Base-by-base conservation (phyloP, 1,284 basidiomycete species). In the Kalmanozyma brasiliensis region DNA sequence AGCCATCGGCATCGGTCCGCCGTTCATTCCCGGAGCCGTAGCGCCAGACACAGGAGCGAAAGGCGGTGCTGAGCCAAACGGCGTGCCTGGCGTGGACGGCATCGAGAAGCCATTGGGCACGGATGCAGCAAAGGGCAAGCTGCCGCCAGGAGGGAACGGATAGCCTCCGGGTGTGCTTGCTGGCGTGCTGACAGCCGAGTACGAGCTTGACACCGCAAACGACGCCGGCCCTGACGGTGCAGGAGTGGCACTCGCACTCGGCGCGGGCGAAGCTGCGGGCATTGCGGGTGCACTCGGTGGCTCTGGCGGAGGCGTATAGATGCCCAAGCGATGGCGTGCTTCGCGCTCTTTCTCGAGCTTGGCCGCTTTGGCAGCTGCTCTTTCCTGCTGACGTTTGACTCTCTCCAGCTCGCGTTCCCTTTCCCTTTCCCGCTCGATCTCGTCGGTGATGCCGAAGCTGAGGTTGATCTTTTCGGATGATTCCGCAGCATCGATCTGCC, bases 351-450 rank as follows among this genome's bases (percentile, higher is more conserved):
- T 65, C 26, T 71, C 68, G 22, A 62, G 32, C 53, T 56, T 65
- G 37, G 69, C 69, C 2, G 64, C 64, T 34, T 62, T 60, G 19
- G 63, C 64, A 4, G 64, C 69, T 8, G 59, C 59, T 38, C 63
- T 46, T 42, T 72, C 69, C 34, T 61, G 58, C 20, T 72, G 69
- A 20, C 69, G 55, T 36, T 66, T 72, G 51, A 59, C 49, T 26
- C 64, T 52, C 16, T 72, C 69, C 20, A 45, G 19, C 16, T 72
- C 69, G 14, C 64, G 47, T 19, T 72, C 69, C 29, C 49, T 58
- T 33, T 72, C 69, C 19, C 49, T 43, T 26, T 72, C 69, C 17
- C 60, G 51, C 24, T 72, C 69, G 38, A 72, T 67, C 52, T 72
- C 69, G 48, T 72, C 63, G 22, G 69, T 72, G 35, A 72, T 63